Percentiles rank a stretch among this genome's conserved stretches.
phyloP scores from a whole-genome alignment of 257 asterid species.

The Gynochthodes officinalis region DNA sequence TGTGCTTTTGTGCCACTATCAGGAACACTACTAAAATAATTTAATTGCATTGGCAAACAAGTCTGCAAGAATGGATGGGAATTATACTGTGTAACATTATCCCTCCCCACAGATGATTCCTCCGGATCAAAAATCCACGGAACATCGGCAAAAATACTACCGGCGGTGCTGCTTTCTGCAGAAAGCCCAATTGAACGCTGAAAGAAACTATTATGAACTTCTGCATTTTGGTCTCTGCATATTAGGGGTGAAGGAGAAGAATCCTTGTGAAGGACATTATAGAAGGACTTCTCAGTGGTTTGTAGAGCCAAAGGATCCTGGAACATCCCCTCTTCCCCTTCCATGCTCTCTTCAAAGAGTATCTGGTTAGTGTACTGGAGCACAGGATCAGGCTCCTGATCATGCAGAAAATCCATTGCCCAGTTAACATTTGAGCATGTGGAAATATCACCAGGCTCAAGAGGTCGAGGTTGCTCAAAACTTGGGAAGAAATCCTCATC shows the following conservation, averaged over 20 bases:
- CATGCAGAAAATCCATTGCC: constrained; percentile 2
- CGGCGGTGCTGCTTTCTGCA: background rate
- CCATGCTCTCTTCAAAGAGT: constrained; percentile 73
- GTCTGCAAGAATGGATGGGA: background rate
- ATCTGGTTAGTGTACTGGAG: constrained; percentile 53
- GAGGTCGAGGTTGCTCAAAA: background rate
- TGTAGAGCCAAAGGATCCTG: constrained; percentile 67
- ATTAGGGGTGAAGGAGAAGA: background rate
- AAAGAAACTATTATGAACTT: too few relatives aligned
- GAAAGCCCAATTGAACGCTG: background rate
- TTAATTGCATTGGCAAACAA: background rate
- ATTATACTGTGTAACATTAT: background rate
- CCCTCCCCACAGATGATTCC: background rate
- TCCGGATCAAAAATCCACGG: background rate
- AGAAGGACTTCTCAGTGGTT: constrained; percentile 69
- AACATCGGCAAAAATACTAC: background rate
- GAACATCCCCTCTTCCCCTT: constrained; percentile 43
- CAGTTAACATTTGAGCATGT: background rate
- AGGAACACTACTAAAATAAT: too few relatives aligned
- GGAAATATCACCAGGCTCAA: background rate
- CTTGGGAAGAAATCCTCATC: background rate
- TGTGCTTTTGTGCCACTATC: background rate
- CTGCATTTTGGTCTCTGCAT: background rate
- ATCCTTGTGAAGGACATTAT: constrained; percentile 34
- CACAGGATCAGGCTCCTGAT: constrained; percentile 21